Base-by-base conservation (phyloP, 2,329 filamentous ascomycete genomes). In the Trichoderma guizhouense region DNA sequence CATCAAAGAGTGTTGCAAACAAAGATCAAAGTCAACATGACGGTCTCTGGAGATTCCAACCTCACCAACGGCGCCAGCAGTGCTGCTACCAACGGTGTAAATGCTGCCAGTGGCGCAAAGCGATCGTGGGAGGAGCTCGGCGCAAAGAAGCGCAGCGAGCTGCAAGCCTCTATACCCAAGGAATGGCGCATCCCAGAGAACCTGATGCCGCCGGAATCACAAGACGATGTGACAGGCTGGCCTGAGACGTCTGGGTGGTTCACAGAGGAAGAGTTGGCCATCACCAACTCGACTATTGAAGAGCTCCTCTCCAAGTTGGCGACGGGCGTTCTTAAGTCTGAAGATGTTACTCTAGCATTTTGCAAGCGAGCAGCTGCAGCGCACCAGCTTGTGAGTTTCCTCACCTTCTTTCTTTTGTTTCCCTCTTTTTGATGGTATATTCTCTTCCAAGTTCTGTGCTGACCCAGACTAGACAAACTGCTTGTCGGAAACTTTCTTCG, bases 191-290 rank as follows among this genome's bases (percentile, higher is more conserved):
- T 91, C 7, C 87, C 89, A 0, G 77, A 79, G 7, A 77, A 85
- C 62, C 79, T 89, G 57, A 76, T 90, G 0, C 89, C 90, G 3
- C 82, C 86, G 1, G 83, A 84, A 0, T 82, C 83, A 39, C 85
- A 89, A 75, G 81, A 86, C 60, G 85, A 91, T 76, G 86, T 92
- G 18, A 88, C 86, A 0, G 75, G 75, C 4, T 91, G 89, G 79
- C 88, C 89, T 76, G 76, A 82, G 65, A 77, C 77, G 0, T 91
- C 88, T 1, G 88, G 88, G 3, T 90, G 89, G 84, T 90, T 92
- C 74, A 88, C 84, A 0, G 32, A 77, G 0, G 74, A 79, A 9
- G 86, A 88, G 74, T 75, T 87, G 7, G 79, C 79, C 21, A 84
- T 88, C 47, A 88, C 87, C 0, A 80, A 79, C 32, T 81, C 83